phyloP scores from a whole-genome alignment of 1,139 yeast species.

The Magnusiomyces tetraspermus region DNA sequence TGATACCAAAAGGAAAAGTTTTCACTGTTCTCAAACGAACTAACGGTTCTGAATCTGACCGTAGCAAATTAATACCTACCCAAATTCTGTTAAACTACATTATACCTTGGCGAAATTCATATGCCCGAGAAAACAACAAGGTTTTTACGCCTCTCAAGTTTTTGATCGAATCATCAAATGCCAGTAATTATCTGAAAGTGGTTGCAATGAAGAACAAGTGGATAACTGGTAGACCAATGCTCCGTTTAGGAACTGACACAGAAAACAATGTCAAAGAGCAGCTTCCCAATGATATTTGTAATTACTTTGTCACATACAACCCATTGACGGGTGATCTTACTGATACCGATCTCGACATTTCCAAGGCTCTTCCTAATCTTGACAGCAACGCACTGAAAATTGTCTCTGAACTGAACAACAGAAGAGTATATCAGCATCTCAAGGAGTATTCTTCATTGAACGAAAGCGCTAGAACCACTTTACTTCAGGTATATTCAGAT shows the following conservation, averaged over 20 bases:
- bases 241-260: slow-evolving; percentile 14
- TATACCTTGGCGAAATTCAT: slow-evolving; percentile 18
- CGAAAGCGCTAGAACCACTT: not conserved
- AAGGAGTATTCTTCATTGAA: not conserved
- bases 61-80: slow-evolving; percentile 10
- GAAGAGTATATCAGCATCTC: not conserved
- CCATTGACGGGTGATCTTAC: slow-evolving; percentile 6
- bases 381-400: slow-evolving; percentile 7
- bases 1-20: slow-evolving; percentile 12
- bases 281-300: slow-evolving; percentile 9
- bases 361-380: slow-evolving; percentile 2
- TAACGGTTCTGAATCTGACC: not conserved
- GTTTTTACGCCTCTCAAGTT: slow-evolving; percentile 15
- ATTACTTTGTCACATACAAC: slow-evolving; percentile 14
- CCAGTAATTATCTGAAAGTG: slow-evolving; percentile 13
- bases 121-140: slow-evolving; percentile 11
- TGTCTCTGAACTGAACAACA: not conserved
- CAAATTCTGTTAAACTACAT: slow-evolving; percentile 19
- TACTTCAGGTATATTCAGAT: slow-evolving; percentile 4
- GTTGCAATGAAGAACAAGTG: slow-evolving; percentile 13
- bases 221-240: slow-evolving; percentile 14
- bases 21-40: not conserved
- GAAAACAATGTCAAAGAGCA: slow-evolving; percentile 3
- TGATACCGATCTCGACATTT: slow-evolving; percentile 7
- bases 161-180: slow-evolving; percentile 17